phyloP scores from a whole-genome alignment of 2,329 filamentous ascomycete species.

The Berkeleyomyces rouxiae region DNA sequence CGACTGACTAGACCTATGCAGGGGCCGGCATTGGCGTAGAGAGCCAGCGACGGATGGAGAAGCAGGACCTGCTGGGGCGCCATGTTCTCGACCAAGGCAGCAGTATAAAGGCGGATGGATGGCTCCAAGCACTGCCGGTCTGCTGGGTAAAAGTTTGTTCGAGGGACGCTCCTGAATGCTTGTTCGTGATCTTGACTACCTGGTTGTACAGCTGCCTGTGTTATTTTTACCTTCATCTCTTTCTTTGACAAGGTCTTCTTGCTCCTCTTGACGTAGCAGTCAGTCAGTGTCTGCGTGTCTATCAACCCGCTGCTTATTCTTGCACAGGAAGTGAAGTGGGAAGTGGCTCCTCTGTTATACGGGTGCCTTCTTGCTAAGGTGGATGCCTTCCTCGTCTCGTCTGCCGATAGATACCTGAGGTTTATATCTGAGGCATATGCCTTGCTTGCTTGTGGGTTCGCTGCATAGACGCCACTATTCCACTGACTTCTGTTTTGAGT shows the following conservation, averaged over 20 bases:
- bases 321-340: background rate
- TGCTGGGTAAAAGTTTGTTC: no score
- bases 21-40: background rate
- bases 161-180: background rate
- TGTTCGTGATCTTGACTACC: background rate
- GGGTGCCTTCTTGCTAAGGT: background rate
- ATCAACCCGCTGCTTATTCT: background rate
- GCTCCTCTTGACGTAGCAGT: background rate
- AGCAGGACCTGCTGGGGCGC: background rate
- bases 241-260: background rate
- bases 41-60: background rate
- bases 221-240: background rate
- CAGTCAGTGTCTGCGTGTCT: background rate
- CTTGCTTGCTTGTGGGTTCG: background rate
- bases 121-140: background rate
- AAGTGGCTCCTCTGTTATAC: background rate
- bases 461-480: background rate
- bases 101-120: background rate
- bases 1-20: no score
- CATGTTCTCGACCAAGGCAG: background rate
- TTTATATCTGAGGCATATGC: background rate
- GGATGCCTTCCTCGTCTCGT: background rate
- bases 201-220: background rate
- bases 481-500: background rate
- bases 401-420: background rate